These are phyloP conservation scores for Vitis amurensis DNA, from an alignment of 164 flowering plant genomes.

Conservation along the genomic window DNA sequence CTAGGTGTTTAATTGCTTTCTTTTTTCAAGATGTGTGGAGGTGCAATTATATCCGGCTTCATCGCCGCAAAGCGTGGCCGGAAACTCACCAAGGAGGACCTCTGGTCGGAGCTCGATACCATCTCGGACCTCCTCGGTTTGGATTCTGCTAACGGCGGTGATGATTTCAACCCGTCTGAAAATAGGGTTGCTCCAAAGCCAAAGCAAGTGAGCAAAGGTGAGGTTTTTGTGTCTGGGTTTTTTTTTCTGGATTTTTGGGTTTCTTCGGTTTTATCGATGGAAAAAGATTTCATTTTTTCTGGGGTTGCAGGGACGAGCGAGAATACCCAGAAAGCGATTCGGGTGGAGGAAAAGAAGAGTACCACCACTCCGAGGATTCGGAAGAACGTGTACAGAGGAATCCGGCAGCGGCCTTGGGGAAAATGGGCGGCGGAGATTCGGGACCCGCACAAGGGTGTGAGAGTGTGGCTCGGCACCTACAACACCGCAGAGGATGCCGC, in stretches of 20 bases:
- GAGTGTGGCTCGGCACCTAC: conserved; percentile 82
- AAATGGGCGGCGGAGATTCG: conserved; percentile 85
- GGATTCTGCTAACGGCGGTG: background rate
- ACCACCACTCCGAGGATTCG: conserved; percentile 19
- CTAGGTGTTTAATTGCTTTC: conserved; percentile 4
- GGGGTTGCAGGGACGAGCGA: background rate
- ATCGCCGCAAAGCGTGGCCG: conserved; percentile 29
- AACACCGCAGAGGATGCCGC: conserved; percentile 75
- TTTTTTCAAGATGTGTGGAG: conserved; percentile 58
- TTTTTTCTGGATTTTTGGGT: background rate
- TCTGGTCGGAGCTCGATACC: conserved; percentile 57
- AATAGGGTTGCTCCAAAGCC: conserved; percentile 1
- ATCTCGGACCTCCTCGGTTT: conserved; percentile 33
- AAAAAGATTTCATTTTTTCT: background rate
- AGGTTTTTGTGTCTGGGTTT: background rate
- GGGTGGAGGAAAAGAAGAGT: conserved; percentile 6
- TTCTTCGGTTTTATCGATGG: background rate
- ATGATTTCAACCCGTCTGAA: background rate
- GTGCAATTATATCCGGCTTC: conserved; percentile 63
- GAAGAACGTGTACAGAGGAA: conserved; percentile 69
- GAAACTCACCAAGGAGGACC: conserved; percentile 40
- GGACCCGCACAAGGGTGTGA: conserved; percentile 62
- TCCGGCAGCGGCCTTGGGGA: conserved; percentile 73
- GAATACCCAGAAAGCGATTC: conserved; percentile 6
- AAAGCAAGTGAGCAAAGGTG: conserved; percentile 16